These are phyloP conservation scores for Arthrobotrys sphaeroides DNA, from an alignment of 2,329 filamentous ascomycete species.

Conservation along the genomic window DNA sequence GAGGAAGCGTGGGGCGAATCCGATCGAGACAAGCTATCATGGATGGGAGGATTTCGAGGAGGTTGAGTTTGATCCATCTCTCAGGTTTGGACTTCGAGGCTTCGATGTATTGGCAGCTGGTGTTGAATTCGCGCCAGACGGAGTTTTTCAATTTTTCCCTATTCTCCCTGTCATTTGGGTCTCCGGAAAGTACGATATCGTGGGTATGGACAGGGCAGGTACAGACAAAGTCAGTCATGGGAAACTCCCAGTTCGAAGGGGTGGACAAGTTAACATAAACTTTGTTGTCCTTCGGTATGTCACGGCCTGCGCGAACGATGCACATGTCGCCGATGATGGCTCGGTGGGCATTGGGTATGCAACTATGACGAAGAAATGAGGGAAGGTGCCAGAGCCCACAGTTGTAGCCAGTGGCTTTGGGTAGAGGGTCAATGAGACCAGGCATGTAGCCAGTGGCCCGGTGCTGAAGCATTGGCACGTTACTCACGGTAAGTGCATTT, in stretches of 20 bases:
- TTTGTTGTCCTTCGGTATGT: slow-evolving; percentile 43
- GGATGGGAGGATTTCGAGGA: background rate
- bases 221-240: slow-evolving; percentile 23
- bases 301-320: slow-evolving; percentile 37
- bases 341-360: slow-evolving; percentile 41
- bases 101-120: slow-evolving; percentile 20
- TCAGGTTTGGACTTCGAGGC: slow-evolving; percentile 5
- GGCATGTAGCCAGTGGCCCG: slow-evolving; percentile 1
- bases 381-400: slow-evolving; percentile 43
- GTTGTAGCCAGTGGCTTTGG: slow-evolving; percentile 1
- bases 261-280: slow-evolving; percentile 23
- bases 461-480: slow-evolving; percentile 15
- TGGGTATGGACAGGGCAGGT: slow-evolving; percentile 36
- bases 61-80: slow-evolving; percentile 28
- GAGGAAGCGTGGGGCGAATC: slow-evolving; percentile 2
- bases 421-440: background rate
- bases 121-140: slow-evolving; percentile 31
- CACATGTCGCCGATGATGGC: slow-evolving; percentile 42
- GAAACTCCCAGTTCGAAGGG: slow-evolving; percentile 37
- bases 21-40: slow-evolving; percentile 16
- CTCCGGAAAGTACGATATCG: background rate
- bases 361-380: slow-evolving; percentile 46
- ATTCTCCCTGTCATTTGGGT: background rate
- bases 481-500: slow-evolving; percentile 21
- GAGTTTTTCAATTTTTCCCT: background rate